Base-by-base conservation (phyloP, 805 yeast species). In the Yarrowia sp. region DNA sequence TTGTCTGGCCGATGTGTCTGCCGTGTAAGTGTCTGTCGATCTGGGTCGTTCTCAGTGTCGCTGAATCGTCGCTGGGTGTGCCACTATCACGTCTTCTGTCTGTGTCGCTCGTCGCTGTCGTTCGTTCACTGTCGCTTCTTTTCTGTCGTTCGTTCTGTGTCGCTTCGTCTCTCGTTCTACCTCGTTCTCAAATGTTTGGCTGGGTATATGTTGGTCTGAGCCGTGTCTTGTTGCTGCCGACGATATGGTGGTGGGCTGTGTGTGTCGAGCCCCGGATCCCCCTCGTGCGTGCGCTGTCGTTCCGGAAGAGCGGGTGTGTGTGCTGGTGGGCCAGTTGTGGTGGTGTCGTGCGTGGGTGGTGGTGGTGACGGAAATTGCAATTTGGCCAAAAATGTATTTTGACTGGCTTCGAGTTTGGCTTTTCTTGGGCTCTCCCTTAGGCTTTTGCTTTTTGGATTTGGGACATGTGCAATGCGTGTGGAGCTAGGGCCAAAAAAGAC, bases 391-490 rank as follows among this genome's bases (percentile, higher is more conserved):
- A 36, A 38, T 53, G 59, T 53, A 53, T 53, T 53, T 53, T 53
- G 59, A 53, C 59, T 53, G 59, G 59, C 45, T 53, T 53, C 45
- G 45, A 40, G 35, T 38, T 40, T 53, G 59, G 36, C 59, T 53
- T 53, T 53, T 53, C 43, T 53, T 32, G 2, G 49, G 48, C 42
- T 42, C 26, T 8, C 40, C 9, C n/a, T 32, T 56, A 42, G 64
- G n/a, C 49, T 56, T 42, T 43, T 41, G 64, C 64, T 26, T 56
- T 48, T 56, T 43, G 64, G 41, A 42, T 56, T 56, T 56, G 49
- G 50, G 41, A 56, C 64, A 26, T 56, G 64, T 56, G 64, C 49
- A 56, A 56, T 56, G 64, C 64, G 41, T 42, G 59, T 53, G 59
- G 45, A 53, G 58, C 58, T 53, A 53, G 43, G 36, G 56, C 56